A percentile compares a stretch with the other conserved stretches of the same genome.
Conservation (phyloP, 495 filamentous ascomycete genomes). For the Thermothielavioides terrestris region DNA sequence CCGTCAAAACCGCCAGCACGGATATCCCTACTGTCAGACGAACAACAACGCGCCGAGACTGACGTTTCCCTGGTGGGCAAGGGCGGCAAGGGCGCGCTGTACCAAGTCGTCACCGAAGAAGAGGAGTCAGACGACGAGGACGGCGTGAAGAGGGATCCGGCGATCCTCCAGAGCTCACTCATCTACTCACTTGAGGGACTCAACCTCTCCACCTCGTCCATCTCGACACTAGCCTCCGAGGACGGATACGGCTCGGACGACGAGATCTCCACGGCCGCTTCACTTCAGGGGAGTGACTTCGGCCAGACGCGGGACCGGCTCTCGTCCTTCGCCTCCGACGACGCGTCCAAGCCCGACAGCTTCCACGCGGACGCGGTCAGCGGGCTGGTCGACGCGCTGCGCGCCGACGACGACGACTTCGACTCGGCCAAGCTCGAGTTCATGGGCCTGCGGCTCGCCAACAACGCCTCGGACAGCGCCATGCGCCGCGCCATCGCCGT, state of each 20-base stretch:
- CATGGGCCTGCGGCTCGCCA: constrained; percentile 75
- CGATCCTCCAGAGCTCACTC: constrained; percentile 34
- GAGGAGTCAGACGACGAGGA: constrained; percentile 44
- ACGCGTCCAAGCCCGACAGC: constrained; percentile 42
- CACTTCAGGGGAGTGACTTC: constrained; percentile 12
- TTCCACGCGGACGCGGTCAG: constrained; percentile 85
- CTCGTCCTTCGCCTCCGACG: constrained; percentile 45
- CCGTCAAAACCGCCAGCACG: constrained; percentile 18
- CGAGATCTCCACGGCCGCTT: constrained; percentile 18
- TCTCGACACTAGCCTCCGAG: constrained; percentile 50
- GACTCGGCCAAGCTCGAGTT: constrained; percentile 86
- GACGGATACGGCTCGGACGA: constrained; percentile 36
- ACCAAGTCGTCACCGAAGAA: constrained; percentile 39
- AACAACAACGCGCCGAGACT: constrained; percentile 34
- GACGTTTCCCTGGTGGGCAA: constrained; percentile 51
- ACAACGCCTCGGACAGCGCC: constrained; percentile 79
- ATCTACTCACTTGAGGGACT: constrained; percentile 63
- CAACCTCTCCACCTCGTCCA: constrained; percentile 66
- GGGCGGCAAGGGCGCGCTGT: constrained; percentile 43
- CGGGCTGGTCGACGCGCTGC: constrained; percentile 74
- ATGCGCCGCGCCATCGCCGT: constrained; percentile 78
- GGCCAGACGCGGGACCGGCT: constrained; percentile 34
- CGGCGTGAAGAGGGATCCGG: constrained; percentile 35
- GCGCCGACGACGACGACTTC: constrained; percentile 50
- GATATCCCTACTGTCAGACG: constrained; percentile 31